phyloP scores from a whole-genome alignment of 1,284 basidiomycete genomes.

The Cutaneotrichosporon mucoides region DNA sequence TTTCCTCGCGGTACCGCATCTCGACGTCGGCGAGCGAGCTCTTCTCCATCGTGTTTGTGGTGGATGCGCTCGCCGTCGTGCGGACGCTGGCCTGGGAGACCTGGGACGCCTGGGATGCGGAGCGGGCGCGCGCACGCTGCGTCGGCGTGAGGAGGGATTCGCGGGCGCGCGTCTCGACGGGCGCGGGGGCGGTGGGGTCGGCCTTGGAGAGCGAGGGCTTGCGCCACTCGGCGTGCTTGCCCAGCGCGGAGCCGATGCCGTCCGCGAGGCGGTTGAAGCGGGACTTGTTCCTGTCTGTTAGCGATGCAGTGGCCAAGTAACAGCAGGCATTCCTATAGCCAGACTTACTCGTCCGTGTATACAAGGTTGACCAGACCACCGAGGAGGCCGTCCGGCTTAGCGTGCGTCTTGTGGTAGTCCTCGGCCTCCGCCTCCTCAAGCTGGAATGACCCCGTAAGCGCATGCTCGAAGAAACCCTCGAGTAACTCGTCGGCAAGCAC shows the following conservation, averaged over 20 bases:
- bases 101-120: slow-evolving; percentile 22
- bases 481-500: slow-evolving; percentile 90
- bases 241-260: slow-evolving; percentile 86
- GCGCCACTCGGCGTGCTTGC: slow-evolving; percentile 62
- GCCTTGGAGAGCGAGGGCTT: slow-evolving; percentile 78
- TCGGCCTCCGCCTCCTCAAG: slow-evolving; percentile 63
- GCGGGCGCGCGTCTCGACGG: slow-evolving; percentile 70
- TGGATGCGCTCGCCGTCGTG: slow-evolving; percentile 53
- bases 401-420: slow-evolving; percentile 54
- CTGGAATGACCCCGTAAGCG: slow-evolving; percentile 79
- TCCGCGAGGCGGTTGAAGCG: slow-evolving; percentile 63
- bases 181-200: slow-evolving; percentile 57
- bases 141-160: slow-evolving; percentile 67
- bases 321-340: too few relatives aligned
- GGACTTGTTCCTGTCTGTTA: slow-evolving; percentile 40
- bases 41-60: slow-evolving; percentile 51
- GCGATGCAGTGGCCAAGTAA: neutral
- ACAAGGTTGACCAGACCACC: slow-evolving; percentile 84
- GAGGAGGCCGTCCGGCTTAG: slow-evolving; percentile 58
- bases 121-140: slow-evolving; percentile 33
- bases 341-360: slow-evolving; percentile 64
- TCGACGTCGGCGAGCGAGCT: slow-evolving; percentile 49
- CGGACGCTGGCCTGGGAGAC: slow-evolving; percentile 16
- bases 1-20: slow-evolving; percentile 43
- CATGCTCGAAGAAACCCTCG: slow-evolving; percentile 89